phyloP scores from a whole-genome alignment of 2,329 filamentous ascomycete genomes.

The Metarhizium anisopliae region DNA sequence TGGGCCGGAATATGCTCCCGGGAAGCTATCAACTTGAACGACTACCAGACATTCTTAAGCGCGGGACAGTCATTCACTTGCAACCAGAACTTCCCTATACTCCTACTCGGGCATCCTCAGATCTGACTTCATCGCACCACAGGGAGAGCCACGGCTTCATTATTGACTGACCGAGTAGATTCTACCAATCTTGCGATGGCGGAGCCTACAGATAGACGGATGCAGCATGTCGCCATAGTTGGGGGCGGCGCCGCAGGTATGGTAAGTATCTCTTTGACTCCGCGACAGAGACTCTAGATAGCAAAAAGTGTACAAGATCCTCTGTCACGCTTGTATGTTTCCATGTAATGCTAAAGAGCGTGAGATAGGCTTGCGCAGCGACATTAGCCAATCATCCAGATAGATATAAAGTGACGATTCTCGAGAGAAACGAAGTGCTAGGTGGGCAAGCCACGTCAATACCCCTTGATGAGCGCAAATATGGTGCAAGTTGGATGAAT shows the following conservation, averaged over 20 bases:
- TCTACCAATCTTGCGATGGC: conserved; percentile 1
- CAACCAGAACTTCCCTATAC: too few relatives aligned
- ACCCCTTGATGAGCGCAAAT: conserved; percentile 43
- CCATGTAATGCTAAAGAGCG: background rate
- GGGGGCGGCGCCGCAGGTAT: conserved; percentile 56
- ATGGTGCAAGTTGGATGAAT: conserved; percentile 52
- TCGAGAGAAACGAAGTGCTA: conserved; percentile 49
- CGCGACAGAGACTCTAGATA: background rate
- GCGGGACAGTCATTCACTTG: too few relatives aligned
- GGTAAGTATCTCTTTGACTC: conserved; percentile 22
- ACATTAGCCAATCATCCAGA: conserved; percentile 57
- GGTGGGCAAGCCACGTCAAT: conserved; percentile 55
- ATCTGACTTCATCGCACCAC: background rate
- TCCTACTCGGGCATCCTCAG: too few relatives aligned
- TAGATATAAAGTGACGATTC: conserved; percentile 55
- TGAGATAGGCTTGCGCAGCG: conserved; percentile 49
- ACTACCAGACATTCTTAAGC: too few relatives aligned
- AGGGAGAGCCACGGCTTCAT: background rate
- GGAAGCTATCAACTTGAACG: too few relatives aligned
- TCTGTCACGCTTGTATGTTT: background rate
- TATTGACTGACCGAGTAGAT: background rate
- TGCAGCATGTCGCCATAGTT: conserved; percentile 47
- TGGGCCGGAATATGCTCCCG: too few relatives aligned
- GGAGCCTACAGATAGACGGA: conserved; percentile 2
- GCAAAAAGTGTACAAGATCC: too few relatives aligned